A percentile compares a stretch with the other conserved stretches of the same genome.
phyloP scores from a whole-genome alignment of 805 yeast species.

The Metschnikowia similis region DNA sequence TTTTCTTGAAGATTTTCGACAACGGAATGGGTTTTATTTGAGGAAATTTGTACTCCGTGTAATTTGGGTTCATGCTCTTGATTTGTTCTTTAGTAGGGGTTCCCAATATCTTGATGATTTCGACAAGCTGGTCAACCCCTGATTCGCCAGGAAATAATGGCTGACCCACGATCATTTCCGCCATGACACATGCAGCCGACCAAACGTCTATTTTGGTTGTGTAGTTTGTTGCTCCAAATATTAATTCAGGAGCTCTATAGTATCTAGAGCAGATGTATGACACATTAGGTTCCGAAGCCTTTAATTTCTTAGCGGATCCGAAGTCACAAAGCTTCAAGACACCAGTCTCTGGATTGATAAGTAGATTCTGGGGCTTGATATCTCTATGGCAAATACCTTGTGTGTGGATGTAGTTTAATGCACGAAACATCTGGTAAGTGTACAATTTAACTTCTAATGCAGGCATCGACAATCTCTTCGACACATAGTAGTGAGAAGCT shows the following conservation, averaged over 20 bases:
- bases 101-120: slow-evolving; percentile 91
- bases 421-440: slow-evolving; percentile 71
- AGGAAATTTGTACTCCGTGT: slow-evolving; percentile 96
- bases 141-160: slow-evolving; percentile 97
- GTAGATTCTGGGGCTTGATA: slow-evolving; percentile 84
- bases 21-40: slow-evolving; percentile 75
- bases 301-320: slow-evolving; percentile 89
- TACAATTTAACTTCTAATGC: slow-evolving; percentile 81
- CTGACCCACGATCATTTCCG: slow-evolving; percentile 90
- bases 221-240: slow-evolving; percentile 94
- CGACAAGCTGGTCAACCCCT: slow-evolving; percentile 96
- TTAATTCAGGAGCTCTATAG: slow-evolving; percentile 95
- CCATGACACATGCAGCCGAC: slow-evolving; percentile 98
- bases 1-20: slow-evolving; percentile 58
- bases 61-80: slow-evolving; percentile 91
- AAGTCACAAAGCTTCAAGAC: slow-evolving; percentile 91
- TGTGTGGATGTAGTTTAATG: slow-evolving; percentile 73
- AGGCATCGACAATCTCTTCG: slow-evolving; percentile 78
- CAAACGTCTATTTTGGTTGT: slow-evolving; percentile 96
- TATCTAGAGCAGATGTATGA: slow-evolving; percentile 95
- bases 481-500: slow-evolving; percentile 79
- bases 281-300: slow-evolving; percentile 90
- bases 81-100: slow-evolving; percentile 93
- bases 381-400: slow-evolving; percentile 88
- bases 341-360: slow-evolving; percentile 82